Base-by-base conservation (phyloP, 768 basidiomycete genomes). In the Leucosporidium yakuticum region DNA sequence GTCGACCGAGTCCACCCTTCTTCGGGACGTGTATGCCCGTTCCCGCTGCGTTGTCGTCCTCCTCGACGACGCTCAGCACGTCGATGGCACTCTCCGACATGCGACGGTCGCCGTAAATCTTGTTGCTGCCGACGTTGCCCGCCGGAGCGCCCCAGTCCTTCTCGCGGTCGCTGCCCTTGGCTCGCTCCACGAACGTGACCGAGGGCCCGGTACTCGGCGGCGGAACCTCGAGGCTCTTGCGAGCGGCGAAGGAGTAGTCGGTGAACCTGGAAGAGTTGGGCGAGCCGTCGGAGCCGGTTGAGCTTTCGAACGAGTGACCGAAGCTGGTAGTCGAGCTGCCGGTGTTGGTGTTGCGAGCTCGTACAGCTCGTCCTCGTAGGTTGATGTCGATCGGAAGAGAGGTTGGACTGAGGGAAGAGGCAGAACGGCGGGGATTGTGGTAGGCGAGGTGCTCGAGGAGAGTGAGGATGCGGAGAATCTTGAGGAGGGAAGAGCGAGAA, bases 61-160 rank as follows among this genome's bases (percentile, higher is more conserved):
- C 72, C 25, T 69, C 68, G 39, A 70, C 65, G 34, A 63, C 44
- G 17, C 60, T 44, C 9, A 70, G 58, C 19, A 73, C 68, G 51
- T 73, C 72, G 49, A 73, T 57, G 14, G 72, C 69, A 2, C 63
- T 65, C 57, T 70, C 69, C 17, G 64, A 49, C 19, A 59, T 56
- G 0, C 69, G 51, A 0, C 63, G 55, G 25, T 63, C 62, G 20
- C 60, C 60, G n/a, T 60, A 60, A 7, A 60, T 44, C 55, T 56
- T 56, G 32, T 55, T 32, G 27, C 34, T 56, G 29, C 29, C 29
- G 31, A 21, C 32, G 53, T 20, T 54, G 8, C 39, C 39, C 14
- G 39, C 39, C 39, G 39, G 39, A 8, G 39, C 39, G 39, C 39
- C 39, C 53, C 53, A 54, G 11, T 54, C 53, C 23, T 20, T n/a